Evolutionary conservation across 2,329 filamentous ascomycete genomes (phyloP).

Genomic region (Alternaria sp.): DNA sequence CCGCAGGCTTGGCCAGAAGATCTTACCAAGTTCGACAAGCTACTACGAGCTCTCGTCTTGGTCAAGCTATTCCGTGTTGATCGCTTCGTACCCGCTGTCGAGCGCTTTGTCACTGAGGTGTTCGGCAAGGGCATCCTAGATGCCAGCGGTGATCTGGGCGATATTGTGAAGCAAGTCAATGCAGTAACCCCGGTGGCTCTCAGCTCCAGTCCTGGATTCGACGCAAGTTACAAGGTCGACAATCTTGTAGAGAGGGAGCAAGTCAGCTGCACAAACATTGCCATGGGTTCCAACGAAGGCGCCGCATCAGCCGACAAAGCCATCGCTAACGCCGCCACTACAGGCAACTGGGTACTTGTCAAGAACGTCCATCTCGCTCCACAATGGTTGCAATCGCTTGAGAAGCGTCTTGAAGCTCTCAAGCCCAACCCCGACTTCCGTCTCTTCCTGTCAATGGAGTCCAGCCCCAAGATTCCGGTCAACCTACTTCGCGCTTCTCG

Average conservation of each 20-base stretch:
- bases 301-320: constrained; percentile 93
- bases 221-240: constrained; percentile 99
- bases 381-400: constrained; percentile 93
- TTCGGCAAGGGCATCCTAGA: constrained; percentile 86
- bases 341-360: constrained; percentile 93
- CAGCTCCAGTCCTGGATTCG: constrained; percentile 94
- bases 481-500: constrained; percentile 92
- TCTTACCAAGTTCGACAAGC: constrained; percentile 72
- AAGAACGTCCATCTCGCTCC: constrained; percentile 98
- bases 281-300: constrained; percentile 98
- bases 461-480: constrained; percentile 94
- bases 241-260: constrained; percentile 84
- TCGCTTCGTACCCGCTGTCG: constrained; percentile 88
- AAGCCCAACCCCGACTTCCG: constrained; percentile 94
- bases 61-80: constrained; percentile 96
- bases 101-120: constrained; percentile 85
- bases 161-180: constrained; percentile 83
- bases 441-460: constrained; percentile 97
- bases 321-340: constrained; percentile 87
- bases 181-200: constrained; percentile 86
- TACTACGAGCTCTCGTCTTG: constrained; percentile 82
- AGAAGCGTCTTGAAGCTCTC: constrained; percentile 94
- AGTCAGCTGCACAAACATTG: constrained; percentile 91
- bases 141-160: constrained; percentile 81
- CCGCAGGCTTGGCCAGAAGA: constrained; percentile 75